Percentiles rank a stretch among this genome's conserved stretches.
phyloP scores from a whole-genome alignment of 2,329 filamentous ascomycete genomes.

The Chalara sp. region DNA sequence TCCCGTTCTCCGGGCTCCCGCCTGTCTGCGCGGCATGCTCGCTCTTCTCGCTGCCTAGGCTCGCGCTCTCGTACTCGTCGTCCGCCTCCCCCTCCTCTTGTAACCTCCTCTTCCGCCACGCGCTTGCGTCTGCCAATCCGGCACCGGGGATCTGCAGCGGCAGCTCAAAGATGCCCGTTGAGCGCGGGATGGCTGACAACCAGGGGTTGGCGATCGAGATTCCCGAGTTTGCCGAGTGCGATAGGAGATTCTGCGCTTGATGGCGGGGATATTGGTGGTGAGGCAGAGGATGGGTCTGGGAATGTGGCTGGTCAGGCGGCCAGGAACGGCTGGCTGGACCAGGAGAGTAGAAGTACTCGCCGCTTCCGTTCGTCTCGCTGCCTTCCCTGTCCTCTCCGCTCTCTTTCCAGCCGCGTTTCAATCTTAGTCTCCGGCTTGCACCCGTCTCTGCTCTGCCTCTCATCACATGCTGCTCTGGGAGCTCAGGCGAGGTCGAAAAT shows the following conservation, averaged over 20 bases:
- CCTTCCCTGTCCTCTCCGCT: slow-evolving; percentile 31
- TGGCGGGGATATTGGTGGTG: no score
- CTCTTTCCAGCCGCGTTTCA: slow-evolving; percentile 26
- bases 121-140: background rate
- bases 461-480: background rate
- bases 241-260: slow-evolving; percentile 24
- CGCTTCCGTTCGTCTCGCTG: slow-evolving; percentile 19
- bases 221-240: slow-evolving; percentile 15
- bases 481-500: background rate
- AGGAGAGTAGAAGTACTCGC: slow-evolving; percentile 22
- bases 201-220: slow-evolving; percentile 30
- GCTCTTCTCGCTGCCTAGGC: background rate
- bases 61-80: slow-evolving; percentile 13
- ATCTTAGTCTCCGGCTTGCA: slow-evolving; percentile 18
- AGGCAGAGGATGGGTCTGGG: no score
- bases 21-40: no score
- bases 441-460: background rate
- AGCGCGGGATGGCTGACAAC: slow-evolving; percentile 39
- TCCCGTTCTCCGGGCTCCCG: background rate
- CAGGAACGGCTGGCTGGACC: slow-evolving; percentile 11
- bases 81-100: slow-evolving; percentile 19
- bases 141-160: slow-evolving; percentile 5
- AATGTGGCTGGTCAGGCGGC: slow-evolving; percentile 8
- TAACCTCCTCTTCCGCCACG: slow-evolving; percentile 12
- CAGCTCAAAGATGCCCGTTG: slow-evolving; percentile 14